Evolutionary conservation across 768 basidiomycete species (phyloP), one percentile per base, ranked within the genome.

Genomic region (Naganishia onofrii): DNA sequence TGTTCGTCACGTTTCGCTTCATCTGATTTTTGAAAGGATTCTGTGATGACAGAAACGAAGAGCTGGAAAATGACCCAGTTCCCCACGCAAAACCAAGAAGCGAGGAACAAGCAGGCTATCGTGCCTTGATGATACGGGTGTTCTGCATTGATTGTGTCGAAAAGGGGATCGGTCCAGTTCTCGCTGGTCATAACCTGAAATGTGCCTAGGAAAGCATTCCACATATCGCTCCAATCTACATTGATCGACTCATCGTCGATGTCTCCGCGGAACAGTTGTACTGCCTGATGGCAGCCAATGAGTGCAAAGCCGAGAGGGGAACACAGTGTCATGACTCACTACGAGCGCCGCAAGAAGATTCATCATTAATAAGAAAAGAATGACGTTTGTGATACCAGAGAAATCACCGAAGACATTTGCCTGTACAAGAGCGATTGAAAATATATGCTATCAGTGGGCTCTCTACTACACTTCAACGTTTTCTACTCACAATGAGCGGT

Each of bases 1-100:
- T 96, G 95, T 72, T 89, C 85, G 19, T 86, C 85, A 65, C 89
- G 87, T 83, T 97, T 97, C 31, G 88, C 85, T 77, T 94, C 92
- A 76, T 97, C 95, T 0, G 92, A 92, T 6, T 96, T 87, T 28
- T 88, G 85, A 75, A 98, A 97, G 80, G 94, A 95, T 76, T 94
- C 93, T 76, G 93, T 91, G 84, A 96, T 93, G 54, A 95, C 93
- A 38, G 95, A 95, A 76, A 98, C 91, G 83, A 97, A 96, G 88
- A 97, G 90, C 77, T 95, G 93, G 58, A 95, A 42, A 55, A 63
- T 31, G 17, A 64, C 72, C 93, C 92, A 94, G 78, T 93, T 93
- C 0, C 91, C 88, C 72, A 98, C 94, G 67, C 95, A 83, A 83
- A 95, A 85, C 95, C 95, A 98, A 0, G 84, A 86, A 4, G 86